A percentile compares a stretch with the other conserved stretches of the same genome.
These are phyloP conservation scores for Rhodotorula mucilaginosa DNA, from an alignment of 1,284 basidiomycete genomes.

Conservation along the genomic window DNA sequence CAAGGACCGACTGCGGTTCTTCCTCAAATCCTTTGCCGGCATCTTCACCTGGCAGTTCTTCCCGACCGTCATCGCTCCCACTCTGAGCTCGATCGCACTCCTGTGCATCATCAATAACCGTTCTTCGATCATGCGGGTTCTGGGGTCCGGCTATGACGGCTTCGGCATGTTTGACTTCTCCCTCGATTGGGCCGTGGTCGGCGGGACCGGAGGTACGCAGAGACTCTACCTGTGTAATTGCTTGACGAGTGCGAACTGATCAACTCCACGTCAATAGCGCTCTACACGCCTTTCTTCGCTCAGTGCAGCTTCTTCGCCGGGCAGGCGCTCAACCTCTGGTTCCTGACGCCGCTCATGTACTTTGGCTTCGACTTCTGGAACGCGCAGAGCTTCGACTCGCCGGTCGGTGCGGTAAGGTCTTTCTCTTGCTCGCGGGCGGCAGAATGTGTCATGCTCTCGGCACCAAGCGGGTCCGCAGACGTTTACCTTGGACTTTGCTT, in stretches of 20 bases:
- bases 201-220: conserved; percentile 37
- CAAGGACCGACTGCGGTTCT: conserved; percentile 40
- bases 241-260: too few relatives aligned
- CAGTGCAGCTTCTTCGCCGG: conserved; percentile 38
- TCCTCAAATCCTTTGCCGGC: conserved; percentile 39
- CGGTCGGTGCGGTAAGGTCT: conserved; percentile 44
- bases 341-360: conserved; percentile 51
- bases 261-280: not conserved
- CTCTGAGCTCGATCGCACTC: conserved; percentile 49
- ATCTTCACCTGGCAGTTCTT: conserved; percentile 46
- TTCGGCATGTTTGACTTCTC: conserved; percentile 51
- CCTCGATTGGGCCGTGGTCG: conserved; percentile 45
- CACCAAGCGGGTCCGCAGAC: not conserved
- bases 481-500: too few relatives aligned
- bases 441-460: not conserved
- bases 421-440: too few relatives aligned
- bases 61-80: conserved; percentile 47
- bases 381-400: conserved; percentile 48
- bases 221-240: not conserved
- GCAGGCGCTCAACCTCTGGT: conserved; percentile 48
- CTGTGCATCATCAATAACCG: conserved; percentile 50
- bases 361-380: conserved; percentile 51
- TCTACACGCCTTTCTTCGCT: conserved; percentile 44
- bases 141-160: conserved; percentile 51
- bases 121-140: conserved; percentile 44